Conservation (phyloP, 78 protist genomes). For the Pigoraptor vietnamica region DNA sequence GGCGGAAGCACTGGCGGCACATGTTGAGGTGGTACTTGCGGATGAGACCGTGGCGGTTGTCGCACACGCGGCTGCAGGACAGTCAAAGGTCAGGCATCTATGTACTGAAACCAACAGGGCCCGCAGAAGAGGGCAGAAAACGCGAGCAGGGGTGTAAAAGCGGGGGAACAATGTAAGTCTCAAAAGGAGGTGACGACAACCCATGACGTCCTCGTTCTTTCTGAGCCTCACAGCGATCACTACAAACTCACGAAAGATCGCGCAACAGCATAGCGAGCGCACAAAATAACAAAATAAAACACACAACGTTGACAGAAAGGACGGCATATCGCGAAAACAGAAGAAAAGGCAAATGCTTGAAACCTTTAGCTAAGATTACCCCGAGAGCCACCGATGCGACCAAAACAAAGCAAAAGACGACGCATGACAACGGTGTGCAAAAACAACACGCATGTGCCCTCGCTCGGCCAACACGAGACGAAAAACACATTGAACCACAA, state of each 20-base stretch:
- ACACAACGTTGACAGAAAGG: neutral
- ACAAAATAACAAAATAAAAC: too few species aligned
- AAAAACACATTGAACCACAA: too few species aligned
- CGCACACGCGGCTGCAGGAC: constrained; percentile 77
- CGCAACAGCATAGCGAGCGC: neutral
- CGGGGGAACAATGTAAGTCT: neutral
- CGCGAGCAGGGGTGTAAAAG: neutral
- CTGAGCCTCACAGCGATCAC: neutral
- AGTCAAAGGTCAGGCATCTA: neutral
- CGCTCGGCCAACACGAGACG: too few species aligned
- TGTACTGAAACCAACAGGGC: neutral
- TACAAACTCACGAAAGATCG: neutral
- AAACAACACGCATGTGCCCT: too few species aligned
- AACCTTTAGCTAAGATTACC: neutral
- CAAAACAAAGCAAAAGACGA: too few species aligned
- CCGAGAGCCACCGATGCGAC: neutral
- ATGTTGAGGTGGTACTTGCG: constrained; percentile 89
- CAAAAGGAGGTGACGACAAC: neutral
- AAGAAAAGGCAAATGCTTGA: neutral
- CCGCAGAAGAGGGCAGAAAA: neutral
- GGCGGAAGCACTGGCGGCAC: constrained; percentile 95
- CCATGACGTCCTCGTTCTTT: neutral
- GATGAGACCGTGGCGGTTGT: constrained; percentile 78
- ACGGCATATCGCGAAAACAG: neutral
- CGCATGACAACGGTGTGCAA: too few species aligned